Conservation (phyloP, 73 alveolate species). For the Paramecium bursaria region DNA sequence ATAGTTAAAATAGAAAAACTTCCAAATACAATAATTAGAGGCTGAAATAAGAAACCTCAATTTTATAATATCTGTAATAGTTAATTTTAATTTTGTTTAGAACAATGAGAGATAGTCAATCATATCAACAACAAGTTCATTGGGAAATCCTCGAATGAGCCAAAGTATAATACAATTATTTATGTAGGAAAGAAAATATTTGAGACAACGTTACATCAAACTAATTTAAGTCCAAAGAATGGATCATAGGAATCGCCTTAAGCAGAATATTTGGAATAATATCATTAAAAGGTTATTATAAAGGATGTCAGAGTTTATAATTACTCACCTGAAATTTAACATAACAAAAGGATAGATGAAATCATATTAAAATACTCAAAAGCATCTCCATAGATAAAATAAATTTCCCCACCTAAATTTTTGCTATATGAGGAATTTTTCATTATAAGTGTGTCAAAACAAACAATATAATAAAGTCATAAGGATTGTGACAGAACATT, state of each 20-base stretch:
- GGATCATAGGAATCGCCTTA: not conserved
- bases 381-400: not conserved
- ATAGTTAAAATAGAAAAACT: no score
- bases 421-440: slow-evolving; percentile 30
- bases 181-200: slow-evolving; percentile 34
- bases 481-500: not conserved
- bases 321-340: not conserved
- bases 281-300: not conserved
- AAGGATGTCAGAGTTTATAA: not conserved
- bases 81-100: no score
- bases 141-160: no score
- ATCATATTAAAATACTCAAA: not conserved
- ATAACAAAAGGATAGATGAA: not conserved
- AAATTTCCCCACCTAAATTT: not conserved
- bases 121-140: no score
- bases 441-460: slow-evolving; percentile 40
- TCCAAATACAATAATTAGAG: no score
- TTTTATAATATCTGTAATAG: no score
- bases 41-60: no score
- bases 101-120: no score
- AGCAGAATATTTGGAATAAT: not conserved
- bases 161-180: no score
- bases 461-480: not conserved
- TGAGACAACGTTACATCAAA: slow-evolving; percentile 54
- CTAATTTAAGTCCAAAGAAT: slow-evolving; percentile 32